Conservation (phyloP, 768 basidiomycete genomes). For the Lyophyllum atratum region DNA sequence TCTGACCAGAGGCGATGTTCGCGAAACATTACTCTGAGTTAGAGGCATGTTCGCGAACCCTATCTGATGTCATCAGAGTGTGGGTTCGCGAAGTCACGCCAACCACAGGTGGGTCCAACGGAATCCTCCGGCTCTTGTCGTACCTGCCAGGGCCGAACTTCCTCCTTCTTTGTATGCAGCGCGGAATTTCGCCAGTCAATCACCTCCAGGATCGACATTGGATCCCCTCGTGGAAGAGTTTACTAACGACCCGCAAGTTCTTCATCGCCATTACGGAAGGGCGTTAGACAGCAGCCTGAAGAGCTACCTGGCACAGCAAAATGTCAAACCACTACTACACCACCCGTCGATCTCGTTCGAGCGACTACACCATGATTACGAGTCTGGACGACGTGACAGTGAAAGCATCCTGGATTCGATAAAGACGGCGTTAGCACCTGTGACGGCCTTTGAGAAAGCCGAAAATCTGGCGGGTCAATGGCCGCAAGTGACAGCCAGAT, state of each 20-base stretch:
- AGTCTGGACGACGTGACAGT: background rate
- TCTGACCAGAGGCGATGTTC: too few relatives aligned
- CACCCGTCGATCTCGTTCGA: background rate
- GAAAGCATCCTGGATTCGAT: background rate
- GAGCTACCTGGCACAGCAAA: background rate
- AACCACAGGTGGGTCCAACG: too few relatives aligned
- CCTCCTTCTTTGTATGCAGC: too few relatives aligned
- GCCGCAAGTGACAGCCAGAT: background rate
- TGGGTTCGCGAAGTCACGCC: too few relatives aligned
- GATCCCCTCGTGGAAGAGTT: background rate
- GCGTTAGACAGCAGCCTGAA: background rate
- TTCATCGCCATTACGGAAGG: background rate
- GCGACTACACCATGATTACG: background rate
- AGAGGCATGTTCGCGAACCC: too few relatives aligned
- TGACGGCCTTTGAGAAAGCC: background rate
- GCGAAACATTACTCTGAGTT: too few relatives aligned
- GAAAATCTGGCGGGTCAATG: background rate
- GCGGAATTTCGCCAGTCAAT: too few relatives aligned
- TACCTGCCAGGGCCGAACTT: too few relatives aligned
- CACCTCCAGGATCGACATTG: background rate
- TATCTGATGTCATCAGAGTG: too few relatives aligned
- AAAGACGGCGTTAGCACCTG: background rate
- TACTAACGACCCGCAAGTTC: background rate
- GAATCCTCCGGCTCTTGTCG: too few relatives aligned
- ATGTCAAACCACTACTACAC: background rate